phyloP scores from a whole-genome alignment of 2,329 filamentous ascomycete species.

The Knufia fluminis region DNA sequence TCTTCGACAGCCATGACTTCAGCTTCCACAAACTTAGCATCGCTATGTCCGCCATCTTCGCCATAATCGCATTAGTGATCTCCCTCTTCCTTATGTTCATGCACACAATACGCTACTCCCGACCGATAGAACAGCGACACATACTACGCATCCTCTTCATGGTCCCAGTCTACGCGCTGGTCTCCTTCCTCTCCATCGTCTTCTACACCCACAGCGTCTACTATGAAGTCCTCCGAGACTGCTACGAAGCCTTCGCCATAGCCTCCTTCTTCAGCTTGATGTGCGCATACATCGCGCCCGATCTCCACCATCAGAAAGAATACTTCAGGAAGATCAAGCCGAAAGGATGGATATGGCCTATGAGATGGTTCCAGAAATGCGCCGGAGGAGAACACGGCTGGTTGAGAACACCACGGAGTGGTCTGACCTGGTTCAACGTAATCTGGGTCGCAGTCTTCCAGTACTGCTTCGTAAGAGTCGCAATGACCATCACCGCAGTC shows the following conservation, averaged over 20 bases:
- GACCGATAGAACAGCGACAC: conserved; percentile 52
- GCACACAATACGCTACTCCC: conserved; percentile 52
- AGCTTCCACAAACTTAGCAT: conserved; percentile 51
- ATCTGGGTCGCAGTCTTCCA: conserved; percentile 77
- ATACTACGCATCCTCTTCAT: conserved; percentile 85
- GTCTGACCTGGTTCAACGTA: conserved; percentile 81
- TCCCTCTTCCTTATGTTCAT: conserved; percentile 47
- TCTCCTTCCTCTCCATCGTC: conserved; percentile 62
- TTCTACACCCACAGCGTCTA: conserved; percentile 73
- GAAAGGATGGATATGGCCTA: conserved; percentile 65
- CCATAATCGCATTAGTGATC: conserved; percentile 41
- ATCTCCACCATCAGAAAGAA: conserved; percentile 69
- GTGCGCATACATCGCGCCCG: conserved; percentile 70
- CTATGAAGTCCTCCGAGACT: conserved; percentile 70
- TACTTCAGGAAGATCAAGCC: conserved; percentile 64
- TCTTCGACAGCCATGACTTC: conserved; percentile 40
- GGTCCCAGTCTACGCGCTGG: conserved; percentile 70
- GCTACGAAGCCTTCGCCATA: conserved; percentile 83
- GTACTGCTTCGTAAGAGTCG: conserved; percentile 71
- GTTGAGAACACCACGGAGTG: conserved; percentile 67
- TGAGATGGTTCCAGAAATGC: conserved; percentile 61
- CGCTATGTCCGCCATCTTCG: conserved; percentile 45
- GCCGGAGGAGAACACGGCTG: conserved; percentile 60
- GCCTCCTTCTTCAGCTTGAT: conserved; percentile 76
- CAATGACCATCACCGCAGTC: conserved; percentile 71